These are phyloP conservation scores for Blastomyces silverae DNA, from an alignment of 2,329 filamentous ascomycete species.

Conservation along the genomic window DNA sequence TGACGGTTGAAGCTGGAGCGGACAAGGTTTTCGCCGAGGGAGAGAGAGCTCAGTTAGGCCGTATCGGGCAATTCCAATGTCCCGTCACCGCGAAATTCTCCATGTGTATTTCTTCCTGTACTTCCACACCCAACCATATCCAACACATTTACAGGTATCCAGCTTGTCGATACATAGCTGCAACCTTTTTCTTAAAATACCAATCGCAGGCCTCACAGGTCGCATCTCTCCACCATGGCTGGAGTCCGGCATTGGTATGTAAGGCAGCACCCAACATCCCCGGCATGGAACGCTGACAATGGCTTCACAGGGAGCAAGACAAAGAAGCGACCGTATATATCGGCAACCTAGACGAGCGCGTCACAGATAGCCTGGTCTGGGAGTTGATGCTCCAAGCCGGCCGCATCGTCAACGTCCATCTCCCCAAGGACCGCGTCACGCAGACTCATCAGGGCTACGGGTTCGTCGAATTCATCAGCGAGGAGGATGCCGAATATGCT, in stretches of 20 bases:
- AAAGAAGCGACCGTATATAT: slow-evolving; percentile 98
- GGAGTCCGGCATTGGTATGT: slow-evolving; percentile 69
- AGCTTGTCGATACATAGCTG: neutral
- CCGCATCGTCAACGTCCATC: slow-evolving; percentile 94
- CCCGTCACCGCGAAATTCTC: neutral
- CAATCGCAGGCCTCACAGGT: neutral
- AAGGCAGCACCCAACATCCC: neutral
- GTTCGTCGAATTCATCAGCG: slow-evolving; percentile 96
- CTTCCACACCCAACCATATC: neutral
- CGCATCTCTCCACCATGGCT: slow-evolving; percentile 46
- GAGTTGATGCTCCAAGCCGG: slow-evolving; percentile 98
- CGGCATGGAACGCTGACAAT: slow-evolving; percentile 22
- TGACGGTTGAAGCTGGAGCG: neutral
- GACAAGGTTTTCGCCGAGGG: slow-evolving; percentile 6
- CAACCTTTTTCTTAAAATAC: neutral
- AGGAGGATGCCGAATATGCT: slow-evolving; percentile 94
- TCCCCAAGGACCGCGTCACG: slow-evolving; percentile 96
- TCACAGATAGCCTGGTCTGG: slow-evolving; percentile 83
- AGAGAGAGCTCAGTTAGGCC: neutral
- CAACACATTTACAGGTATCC: neutral
- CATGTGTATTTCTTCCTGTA: neutral
- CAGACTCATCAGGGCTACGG: slow-evolving; percentile 96
- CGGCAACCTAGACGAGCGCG: slow-evolving; percentile 95
- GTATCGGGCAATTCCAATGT: neutral
- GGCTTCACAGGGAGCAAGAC: slow-evolving; percentile 73